These are phyloP conservation scores for Polyplosphaeria fusca DNA, from an alignment of 495 filamentous ascomycete genomes.

Conservation along the genomic window DNA sequence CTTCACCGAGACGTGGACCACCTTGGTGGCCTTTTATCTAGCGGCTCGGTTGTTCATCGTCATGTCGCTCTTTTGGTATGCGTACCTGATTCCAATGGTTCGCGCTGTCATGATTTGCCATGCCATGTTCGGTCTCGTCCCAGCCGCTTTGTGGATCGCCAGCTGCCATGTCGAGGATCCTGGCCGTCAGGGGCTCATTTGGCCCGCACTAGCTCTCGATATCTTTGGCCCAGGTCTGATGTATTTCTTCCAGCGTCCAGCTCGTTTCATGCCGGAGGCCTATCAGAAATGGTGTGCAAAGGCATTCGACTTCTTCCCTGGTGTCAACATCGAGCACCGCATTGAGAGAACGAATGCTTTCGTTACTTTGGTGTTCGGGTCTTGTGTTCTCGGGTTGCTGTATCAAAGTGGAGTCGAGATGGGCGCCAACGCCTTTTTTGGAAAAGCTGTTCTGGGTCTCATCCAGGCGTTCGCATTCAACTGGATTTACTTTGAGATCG, in stretches of 20 bases:
- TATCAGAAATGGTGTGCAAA: constrained; percentile 37
- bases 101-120: constrained; percentile 51
- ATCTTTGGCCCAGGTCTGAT: constrained; percentile 40
- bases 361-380: constrained; percentile 59
- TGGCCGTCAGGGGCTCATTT: constrained; percentile 46
- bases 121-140: constrained; percentile 40
- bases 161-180: constrained; percentile 50
- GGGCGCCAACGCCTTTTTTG: constrained; percentile 58
- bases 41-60: constrained; percentile 52
- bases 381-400: constrained; percentile 55
- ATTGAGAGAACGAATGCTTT: constrained; percentile 59
- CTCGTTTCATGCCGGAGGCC: constrained; percentile 18
- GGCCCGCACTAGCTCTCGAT: constrained; percentile 50
- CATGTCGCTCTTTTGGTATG: constrained; percentile 44
- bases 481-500: constrained; percentile 64
- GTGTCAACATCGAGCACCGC: constrained; percentile 58
- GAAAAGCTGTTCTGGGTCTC: constrained; percentile 56
- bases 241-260: constrained; percentile 38
- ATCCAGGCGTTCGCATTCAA: constrained; percentile 60
- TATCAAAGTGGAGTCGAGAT: constrained; percentile 51
- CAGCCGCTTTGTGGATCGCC: constrained; percentile 52
- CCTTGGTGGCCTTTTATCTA: constrained; percentile 56
- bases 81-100: constrained; percentile 52
- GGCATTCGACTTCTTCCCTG: constrained; percentile 55
- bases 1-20: constrained; percentile 49